Base-by-base conservation (phyloP, 345 rosid genomes). In the Anastatica hierochuntica region DNA sequence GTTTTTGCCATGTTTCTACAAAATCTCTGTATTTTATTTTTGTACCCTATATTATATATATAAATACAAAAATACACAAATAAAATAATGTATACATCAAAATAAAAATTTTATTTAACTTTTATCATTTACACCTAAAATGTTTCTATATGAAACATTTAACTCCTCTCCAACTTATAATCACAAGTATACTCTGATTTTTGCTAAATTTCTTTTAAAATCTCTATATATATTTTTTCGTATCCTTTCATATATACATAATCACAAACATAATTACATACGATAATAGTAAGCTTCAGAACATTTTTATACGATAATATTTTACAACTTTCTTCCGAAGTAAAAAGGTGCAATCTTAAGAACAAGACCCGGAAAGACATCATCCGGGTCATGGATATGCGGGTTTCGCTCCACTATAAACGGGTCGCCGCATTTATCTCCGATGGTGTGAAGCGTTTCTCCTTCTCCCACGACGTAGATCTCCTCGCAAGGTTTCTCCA, bases 281-380 rank as follows among this genome's bases (percentile, higher is more conserved):
- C 2, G 1, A 15, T 6, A 39, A 48, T n/a, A n/a, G 49, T 47
- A 54, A 47, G 43, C 1, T 55, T 18, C 5, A 31, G 19, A 40
- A 27, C 13, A 64, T 1, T 8, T 15, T 23, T 56, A 64, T 5
- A 16, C 4, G 18, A 18, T 2, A 42, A 27, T 30, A 4, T 56
- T 31, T 65, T 65, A 49, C 2, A 27, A 31, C 30, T 57, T 57
- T 34, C 17, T 55, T 50, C 47, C 11, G 53, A 66, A 58, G 55
- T 66, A 68, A 41, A 71, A 70, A 48, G 95, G 77, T 12, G 68
- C 68, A 60, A 87, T 80, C 68, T 55, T 79, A 77, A 90, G 82
- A 67, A 90, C 85, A 39, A 87, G 89, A 14, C 94, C 96, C 0
- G 96, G 96, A 23, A 78, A 79, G 21, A 87, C 94, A 63, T 87